A percentile compares a stretch with the other conserved stretches of the same genome.
These are phyloP conservation scores for Diaporthe sp. DNA, from an alignment of 2,329 filamentous ascomycete genomes.

Conservation along the genomic window DNA sequence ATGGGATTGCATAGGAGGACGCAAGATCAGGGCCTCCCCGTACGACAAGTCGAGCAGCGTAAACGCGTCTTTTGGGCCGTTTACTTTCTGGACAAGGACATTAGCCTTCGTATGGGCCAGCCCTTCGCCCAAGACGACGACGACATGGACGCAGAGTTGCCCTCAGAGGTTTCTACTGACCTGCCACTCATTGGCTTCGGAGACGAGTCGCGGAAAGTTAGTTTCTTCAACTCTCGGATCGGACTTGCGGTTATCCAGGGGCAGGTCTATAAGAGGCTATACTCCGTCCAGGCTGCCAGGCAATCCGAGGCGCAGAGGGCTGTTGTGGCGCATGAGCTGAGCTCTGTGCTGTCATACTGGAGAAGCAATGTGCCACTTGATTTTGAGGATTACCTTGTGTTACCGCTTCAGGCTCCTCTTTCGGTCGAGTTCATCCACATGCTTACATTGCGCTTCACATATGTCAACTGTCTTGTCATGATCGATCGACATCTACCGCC, in stretches of 20 bases:
- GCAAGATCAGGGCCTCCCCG: conserved; percentile 31
- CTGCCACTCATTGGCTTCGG: background rate
- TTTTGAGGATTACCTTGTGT: background rate
- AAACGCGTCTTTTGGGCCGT: conserved; percentile 54
- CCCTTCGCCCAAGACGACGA: conserved; percentile 53
- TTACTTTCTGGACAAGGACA: conserved; percentile 52
- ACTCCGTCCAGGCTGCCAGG: conserved; percentile 33
- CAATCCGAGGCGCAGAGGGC: background rate
- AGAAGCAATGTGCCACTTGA: background rate
- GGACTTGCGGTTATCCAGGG: conserved; percentile 38
- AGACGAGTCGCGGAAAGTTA: background rate
- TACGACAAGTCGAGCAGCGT: conserved; percentile 33
- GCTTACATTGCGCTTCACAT: background rate
- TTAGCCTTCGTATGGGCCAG: conserved; percentile 49
- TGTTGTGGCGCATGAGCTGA: background rate
- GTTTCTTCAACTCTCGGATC: conserved; percentile 19
- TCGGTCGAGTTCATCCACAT: background rate
- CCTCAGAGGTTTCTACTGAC: conserved; percentile 35
- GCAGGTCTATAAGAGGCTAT: conserved; percentile 39
- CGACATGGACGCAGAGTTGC: conserved; percentile 41
- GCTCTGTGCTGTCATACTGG: conserved; percentile 1
- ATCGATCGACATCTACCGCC: background rate
- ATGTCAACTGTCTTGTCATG: background rate
- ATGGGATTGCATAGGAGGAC: conserved; percentile 38
- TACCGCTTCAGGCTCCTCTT: background rate